These are phyloP conservation scores for Funneliformis mosseae DNA, from an alignment of 192 early-diverging fungal species.

Conservation along the genomic window DNA sequence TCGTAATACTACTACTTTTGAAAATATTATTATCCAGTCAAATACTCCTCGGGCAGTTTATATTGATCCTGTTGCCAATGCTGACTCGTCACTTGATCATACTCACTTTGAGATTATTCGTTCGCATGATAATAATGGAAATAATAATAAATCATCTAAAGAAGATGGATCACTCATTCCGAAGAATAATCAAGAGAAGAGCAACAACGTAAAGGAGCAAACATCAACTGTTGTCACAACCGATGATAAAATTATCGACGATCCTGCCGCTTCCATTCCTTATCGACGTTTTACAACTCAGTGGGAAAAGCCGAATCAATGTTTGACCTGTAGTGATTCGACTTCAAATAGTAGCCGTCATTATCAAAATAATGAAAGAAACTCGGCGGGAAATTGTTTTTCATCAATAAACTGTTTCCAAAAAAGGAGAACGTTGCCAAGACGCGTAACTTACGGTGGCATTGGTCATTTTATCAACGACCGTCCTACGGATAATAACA, in stretches of 20 bases:
- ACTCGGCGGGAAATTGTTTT: too few species aligned
- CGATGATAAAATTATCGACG: neutral
- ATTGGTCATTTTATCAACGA: slow-evolving; percentile 12
- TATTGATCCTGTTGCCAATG: neutral
- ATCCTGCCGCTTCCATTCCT: neutral
- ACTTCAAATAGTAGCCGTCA: neutral
- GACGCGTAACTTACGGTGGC: slow-evolving; percentile 13
- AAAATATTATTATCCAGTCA: too few species aligned
- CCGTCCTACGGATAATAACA: neutral
- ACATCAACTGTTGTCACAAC: neutral
- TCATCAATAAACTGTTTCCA: too few species aligned
- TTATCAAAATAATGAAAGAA: neutral
- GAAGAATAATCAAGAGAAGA: neutral
- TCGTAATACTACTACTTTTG: neutral
- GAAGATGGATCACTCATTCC: neutral
- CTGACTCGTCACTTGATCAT: neutral
- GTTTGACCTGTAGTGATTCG: neutral
- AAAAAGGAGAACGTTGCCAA: too few species aligned
- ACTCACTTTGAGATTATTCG: too few species aligned
- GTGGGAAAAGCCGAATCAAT: neutral
- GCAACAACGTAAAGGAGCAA: neutral
- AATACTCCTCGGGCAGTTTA: neutral
- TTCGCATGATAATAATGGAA: too few species aligned
- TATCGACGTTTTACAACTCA: neutral
- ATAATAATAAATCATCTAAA: neutral